Percentiles rank a stretch among this genome's conserved stretches.
These are phyloP conservation scores for Conoideocrella luteorostrata DNA, from an alignment of 2,329 filamentous ascomycete species.

Conservation along the genomic window DNA sequence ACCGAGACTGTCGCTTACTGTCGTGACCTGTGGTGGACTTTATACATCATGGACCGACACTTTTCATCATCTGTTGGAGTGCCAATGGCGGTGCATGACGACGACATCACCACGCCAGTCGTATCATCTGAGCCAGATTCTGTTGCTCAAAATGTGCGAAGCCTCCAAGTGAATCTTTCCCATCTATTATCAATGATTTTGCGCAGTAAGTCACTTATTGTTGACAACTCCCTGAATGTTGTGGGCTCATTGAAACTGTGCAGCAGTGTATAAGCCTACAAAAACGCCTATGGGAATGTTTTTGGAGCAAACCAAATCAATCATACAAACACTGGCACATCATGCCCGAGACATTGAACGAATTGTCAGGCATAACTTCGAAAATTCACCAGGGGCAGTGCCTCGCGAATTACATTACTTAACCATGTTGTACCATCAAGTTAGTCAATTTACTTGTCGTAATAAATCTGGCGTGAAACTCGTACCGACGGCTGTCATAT, in stretches of 20 bases:
- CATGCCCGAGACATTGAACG: conserved; percentile 32
- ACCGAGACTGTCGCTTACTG: conserved; percentile 24
- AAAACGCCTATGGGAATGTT: conserved; percentile 27
- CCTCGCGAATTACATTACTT: conserved; percentile 30
- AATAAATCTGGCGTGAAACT: neutral
- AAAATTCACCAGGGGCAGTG: conserved; percentile 28
- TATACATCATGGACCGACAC: conserved; percentile 34
- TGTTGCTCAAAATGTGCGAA: conserved; percentile 22
- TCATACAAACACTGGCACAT: conserved; percentile 28
- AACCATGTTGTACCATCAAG: conserved; percentile 32
- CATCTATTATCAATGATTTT: conserved; percentile 30
- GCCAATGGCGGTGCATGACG: conserved; percentile 30
- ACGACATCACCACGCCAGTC: conserved; percentile 29
- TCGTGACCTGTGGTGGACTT: conserved; percentile 33
- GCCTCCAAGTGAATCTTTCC: conserved; percentile 29
- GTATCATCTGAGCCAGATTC: conserved; percentile 20
- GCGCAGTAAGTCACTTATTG: conserved; percentile 20
- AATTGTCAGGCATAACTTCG: conserved; percentile 25
- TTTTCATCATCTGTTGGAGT: conserved; percentile 32
- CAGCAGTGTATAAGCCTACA: conserved; percentile 30
- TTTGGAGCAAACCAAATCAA: conserved; percentile 27
- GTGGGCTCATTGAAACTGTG: too few species aligned
- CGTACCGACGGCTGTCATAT: fast-evolving
- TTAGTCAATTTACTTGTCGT: too few species aligned
- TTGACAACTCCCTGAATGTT: neutral